Percentiles rank a stretch among this genome's conserved stretches.
Conservation (phyloP, 2,329 filamentous ascomycete species). For the Nemania sp. region DNA sequence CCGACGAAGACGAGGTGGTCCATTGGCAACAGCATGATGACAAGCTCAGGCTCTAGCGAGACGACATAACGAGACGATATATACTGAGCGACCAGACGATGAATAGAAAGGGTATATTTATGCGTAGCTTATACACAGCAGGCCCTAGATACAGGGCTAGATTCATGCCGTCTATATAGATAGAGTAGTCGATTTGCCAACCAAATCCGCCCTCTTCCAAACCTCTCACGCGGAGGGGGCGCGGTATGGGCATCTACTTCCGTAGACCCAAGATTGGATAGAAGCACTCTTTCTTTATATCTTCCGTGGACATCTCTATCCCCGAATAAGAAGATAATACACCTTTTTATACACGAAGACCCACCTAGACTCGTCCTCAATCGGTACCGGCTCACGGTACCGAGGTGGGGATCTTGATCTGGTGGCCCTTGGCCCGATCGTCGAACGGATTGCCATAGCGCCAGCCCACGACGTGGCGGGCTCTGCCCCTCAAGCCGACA, state of each 20-base stretch:
- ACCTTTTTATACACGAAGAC: conserved; percentile 31
- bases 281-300: not conserved
- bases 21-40: conserved; percentile 39
- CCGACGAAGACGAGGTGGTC: conserved; percentile 29
- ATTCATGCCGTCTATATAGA: conserved; percentile 27
- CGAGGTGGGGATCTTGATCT: conserved; percentile 69
- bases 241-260: conserved; percentile 1
- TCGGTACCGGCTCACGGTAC: conserved; percentile 51
- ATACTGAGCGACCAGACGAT: not conserved
- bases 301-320: conserved; percentile 1
- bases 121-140: conserved; percentile 22
- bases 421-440: conserved; percentile 64
- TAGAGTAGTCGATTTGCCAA: conserved; percentile 17
- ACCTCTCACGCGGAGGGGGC: not conserved
- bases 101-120: conserved; percentile 28
- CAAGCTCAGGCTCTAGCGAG: conserved; percentile 23
- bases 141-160: conserved; percentile 20
- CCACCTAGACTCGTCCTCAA: not conserved
- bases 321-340: conserved; percentile 28
- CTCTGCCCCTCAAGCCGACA: conserved; percentile 58
- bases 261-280: conserved; percentile 9
- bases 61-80: not conserved
- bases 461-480: conserved; percentile 59
- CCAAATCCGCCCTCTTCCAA: not conserved
- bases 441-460: conserved; percentile 66